Base-by-base conservation (phyloP, 2,329 filamentous ascomycete genomes). In the Microdochium paspali region DNA sequence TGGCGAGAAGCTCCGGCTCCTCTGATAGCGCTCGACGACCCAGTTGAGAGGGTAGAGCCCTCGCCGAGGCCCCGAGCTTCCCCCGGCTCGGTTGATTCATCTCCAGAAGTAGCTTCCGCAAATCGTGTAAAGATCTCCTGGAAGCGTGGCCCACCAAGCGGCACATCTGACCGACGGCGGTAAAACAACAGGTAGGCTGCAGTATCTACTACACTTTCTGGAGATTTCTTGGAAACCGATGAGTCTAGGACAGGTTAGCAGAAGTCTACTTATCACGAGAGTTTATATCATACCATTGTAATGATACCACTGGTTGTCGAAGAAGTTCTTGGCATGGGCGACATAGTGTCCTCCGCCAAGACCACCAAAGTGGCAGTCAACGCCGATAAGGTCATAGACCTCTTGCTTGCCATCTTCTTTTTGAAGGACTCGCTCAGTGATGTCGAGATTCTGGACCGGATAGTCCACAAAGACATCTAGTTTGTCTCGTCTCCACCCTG, bases 331-430 rank as follows among this genome's bases (percentile, higher is more conserved):
- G 32, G 90, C 90, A 64, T 84, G 90, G 24, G 93, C 93, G 20
- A 90, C 97, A 69, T 98, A 98, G 66, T 98, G 93, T 1, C 93
- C 93, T 39, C 93, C 93, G 50, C 90, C 90, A 31, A 98, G 78
- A 25, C 90, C 89, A 51, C 93, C 93, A 62, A 86, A 95, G 65
- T 98, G 93, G 61, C 95, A 91, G 65, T 98, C 93, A 2, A 98
- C 90, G 13, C 85, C 93, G 61, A 98, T 93, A 26, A 98, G 73
- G 63, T 98, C 93, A 60, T 96, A 98, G 10, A 90, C 73, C 60
- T 93, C 80, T 50, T 84, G 75, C 66, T 95, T 95, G 28, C 84
- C 87, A 30, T 85, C 81, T 56, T 91, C 87, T 47, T 83, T 84
- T 53, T 90, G 76, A 13, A 91, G 82, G 9, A 97, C 87, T 46